These are phyloP conservation scores for Miscanthus lutarioriparius DNA, from an alignment of 176 grass and related monocot species.

Conservation along the genomic window DNA sequence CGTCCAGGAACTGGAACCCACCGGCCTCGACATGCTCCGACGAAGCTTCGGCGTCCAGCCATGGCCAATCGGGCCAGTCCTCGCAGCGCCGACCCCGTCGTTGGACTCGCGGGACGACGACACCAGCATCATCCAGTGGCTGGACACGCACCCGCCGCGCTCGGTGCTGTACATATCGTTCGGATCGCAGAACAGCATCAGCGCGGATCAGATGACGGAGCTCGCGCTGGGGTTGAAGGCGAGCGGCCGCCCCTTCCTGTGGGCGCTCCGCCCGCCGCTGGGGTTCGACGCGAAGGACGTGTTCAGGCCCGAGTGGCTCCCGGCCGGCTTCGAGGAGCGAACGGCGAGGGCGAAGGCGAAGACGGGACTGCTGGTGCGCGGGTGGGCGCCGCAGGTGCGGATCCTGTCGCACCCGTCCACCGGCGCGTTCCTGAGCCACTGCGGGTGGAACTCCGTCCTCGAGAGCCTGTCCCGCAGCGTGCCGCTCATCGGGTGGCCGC, in stretches of 20 bases:
- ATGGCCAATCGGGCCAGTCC: constrained; percentile 51
- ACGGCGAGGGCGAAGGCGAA: neutral
- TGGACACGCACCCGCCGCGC: constrained; percentile 41
- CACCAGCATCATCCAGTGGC: constrained; percentile 36
- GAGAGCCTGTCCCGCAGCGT: constrained; percentile 52
- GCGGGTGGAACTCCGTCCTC: constrained; percentile 70
- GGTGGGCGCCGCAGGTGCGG: constrained; percentile 58
- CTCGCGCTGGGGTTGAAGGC: constrained; percentile 59
- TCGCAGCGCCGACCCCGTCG: constrained; percentile 16
- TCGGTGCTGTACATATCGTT: constrained; percentile 66
- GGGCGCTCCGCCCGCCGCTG: constrained; percentile 56
- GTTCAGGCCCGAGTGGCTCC: constrained; percentile 55
- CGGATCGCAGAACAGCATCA: constrained; percentile 65
- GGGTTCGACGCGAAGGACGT: constrained; percentile 39
- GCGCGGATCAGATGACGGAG: constrained; percentile 44
- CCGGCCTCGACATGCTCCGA: constrained; percentile 54
- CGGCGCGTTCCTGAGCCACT: constrained; percentile 67
- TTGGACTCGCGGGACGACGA: neutral
- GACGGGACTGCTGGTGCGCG: constrained; percentile 36
- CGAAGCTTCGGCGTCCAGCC: neutral
- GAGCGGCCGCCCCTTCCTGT: constrained; percentile 53
- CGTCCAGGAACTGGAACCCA: constrained; percentile 50
- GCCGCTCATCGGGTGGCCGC: constrained; percentile 58
- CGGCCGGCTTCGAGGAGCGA: constrained; percentile 57
- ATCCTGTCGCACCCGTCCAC: constrained; percentile 52